Percentiles rank a stretch among this genome's conserved stretches.
Evolutionary conservation across 2,329 filamentous ascomycete species (phyloP).

Genomic region (Colletotrichum siamense): DNA sequence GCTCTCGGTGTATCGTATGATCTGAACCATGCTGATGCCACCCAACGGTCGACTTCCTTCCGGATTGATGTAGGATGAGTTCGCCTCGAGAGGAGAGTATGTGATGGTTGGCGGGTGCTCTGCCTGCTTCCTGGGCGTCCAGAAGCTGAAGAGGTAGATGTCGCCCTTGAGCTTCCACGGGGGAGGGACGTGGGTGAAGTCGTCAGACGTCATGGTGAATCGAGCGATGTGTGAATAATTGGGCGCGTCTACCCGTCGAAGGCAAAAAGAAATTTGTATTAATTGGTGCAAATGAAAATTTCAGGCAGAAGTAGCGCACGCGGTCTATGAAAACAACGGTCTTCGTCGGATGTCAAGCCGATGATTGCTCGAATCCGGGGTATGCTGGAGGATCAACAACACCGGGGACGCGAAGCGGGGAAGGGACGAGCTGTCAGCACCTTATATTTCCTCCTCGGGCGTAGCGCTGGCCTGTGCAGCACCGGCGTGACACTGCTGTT

Average conservation of each 20-base stretch:
- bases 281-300: no score
- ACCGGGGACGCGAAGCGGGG: neutral
- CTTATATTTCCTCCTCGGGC: neutral
- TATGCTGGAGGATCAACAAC: neutral
- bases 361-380: neutral
- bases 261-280: no score
- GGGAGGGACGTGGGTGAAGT: slow-evolving; percentile 4
- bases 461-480: neutral
- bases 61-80: slow-evolving; percentile 40
- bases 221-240: neutral
- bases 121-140: slow-evolving; percentile 34
- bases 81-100: slow-evolving; percentile 53
- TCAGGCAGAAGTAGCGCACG: neutral
- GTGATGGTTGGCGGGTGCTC: slow-evolving; percentile 38
- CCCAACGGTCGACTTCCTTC: slow-evolving; percentile 43
- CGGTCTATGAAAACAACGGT: neutral
- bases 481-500: neutral
- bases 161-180: slow-evolving; percentile 53
- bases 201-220: neutral
- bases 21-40: slow-evolving; percentile 53
- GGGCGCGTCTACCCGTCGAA: neutral
- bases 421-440: neutral
- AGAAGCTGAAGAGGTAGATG: slow-evolving; percentile 49
- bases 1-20: slow-evolving; percentile 55
- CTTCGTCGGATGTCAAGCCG: neutral